These are phyloP conservation scores for Erigeron canadensis DNA, from an alignment of 129 eudicot species.

Conservation along the genomic window DNA sequence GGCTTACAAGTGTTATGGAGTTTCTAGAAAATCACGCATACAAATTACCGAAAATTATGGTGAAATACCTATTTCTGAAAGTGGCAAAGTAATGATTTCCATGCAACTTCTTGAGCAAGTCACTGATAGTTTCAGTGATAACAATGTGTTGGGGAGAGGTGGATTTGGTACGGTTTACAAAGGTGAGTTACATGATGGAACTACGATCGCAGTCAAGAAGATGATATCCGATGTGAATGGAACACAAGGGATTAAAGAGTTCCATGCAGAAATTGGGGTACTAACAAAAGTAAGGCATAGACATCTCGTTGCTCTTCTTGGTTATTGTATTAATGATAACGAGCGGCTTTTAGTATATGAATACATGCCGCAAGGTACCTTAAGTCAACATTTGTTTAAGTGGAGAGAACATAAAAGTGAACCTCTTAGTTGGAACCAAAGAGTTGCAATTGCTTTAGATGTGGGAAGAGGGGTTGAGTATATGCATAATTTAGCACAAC, in stretches of 20 bases:
- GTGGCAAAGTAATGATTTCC: constrained; percentile 9
- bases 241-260: constrained; percentile 17
- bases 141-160: constrained; percentile 17
- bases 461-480: constrained; percentile 21
- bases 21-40: not conserved
- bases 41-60: not conserved
- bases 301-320: constrained; percentile 21
- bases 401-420: not conserved
- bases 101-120: constrained; percentile 3
- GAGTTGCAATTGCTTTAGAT: constrained; percentile 18
- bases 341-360: constrained; percentile 19
- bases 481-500: constrained; percentile 12
- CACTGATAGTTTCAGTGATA: constrained; percentile 10
- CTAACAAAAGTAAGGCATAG: constrained; percentile 12
- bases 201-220: constrained; percentile 11
- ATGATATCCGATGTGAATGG: constrained; percentile 10
- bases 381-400: constrained; percentile 20
- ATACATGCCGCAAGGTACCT: constrained; percentile 15
- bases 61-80: not conserved
- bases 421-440: constrained; percentile 13
- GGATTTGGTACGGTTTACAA: constrained; percentile 18
- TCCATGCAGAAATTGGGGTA: constrained; percentile 6
- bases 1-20: constrained; percentile 28
- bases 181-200: not conserved
- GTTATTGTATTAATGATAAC: constrained; percentile 19